Conservation (phyloP, 2,329 filamentous ascomycete species). For the Alternaria brassicae region DNA sequence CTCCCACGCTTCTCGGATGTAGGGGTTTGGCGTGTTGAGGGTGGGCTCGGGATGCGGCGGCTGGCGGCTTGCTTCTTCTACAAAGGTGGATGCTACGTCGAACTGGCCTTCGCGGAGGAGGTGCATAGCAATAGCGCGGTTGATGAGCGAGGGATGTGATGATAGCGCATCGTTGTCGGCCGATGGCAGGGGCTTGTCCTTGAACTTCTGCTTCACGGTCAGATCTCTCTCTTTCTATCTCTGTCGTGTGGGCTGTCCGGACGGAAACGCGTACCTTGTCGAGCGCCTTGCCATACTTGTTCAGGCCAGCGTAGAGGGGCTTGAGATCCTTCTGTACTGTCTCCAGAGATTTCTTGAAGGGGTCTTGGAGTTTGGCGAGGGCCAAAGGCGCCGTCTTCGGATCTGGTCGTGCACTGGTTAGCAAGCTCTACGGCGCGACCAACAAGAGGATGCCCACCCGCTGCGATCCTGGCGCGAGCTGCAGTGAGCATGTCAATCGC, state of each 20-base stretch:
- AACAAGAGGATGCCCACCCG: conserved; percentile 54
- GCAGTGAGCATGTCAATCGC: conserved; percentile 78
- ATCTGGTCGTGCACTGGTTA: conserved; percentile 56
- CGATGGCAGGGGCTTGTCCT: conserved; percentile 71
- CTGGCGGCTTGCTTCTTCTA: conserved; percentile 69
- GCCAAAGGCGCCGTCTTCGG: conserved; percentile 74
- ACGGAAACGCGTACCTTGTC: conserved; percentile 69
- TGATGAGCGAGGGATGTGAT: conserved; percentile 77
- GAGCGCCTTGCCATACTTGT: conserved; percentile 82
- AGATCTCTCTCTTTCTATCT: conserved; percentile 4
- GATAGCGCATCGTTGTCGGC: conserved; percentile 82
- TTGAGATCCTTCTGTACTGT: conserved; percentile 81
- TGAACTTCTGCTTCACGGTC: conserved; percentile 59
- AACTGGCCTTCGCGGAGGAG: conserved; percentile 94
- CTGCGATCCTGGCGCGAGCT: conserved; percentile 75
- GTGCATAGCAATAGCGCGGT: conserved; percentile 95
- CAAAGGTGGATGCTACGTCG: conserved; percentile 82
- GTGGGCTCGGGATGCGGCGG: conserved; percentile 52
- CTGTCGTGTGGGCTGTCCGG: neutral
- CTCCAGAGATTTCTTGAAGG: conserved; percentile 81
- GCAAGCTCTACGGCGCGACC: conserved; percentile 1
- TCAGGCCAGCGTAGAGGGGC: conserved; percentile 81
- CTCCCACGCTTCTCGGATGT: conserved; percentile 47
- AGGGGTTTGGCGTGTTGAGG: conserved; percentile 44
- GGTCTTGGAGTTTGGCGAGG: conserved; percentile 84